Evolutionary conservation across 2,329 filamentous ascomycete species (phyloP), one percentile per base, ranked within the genome.

Genomic region (Penicillium sp.): DNA sequence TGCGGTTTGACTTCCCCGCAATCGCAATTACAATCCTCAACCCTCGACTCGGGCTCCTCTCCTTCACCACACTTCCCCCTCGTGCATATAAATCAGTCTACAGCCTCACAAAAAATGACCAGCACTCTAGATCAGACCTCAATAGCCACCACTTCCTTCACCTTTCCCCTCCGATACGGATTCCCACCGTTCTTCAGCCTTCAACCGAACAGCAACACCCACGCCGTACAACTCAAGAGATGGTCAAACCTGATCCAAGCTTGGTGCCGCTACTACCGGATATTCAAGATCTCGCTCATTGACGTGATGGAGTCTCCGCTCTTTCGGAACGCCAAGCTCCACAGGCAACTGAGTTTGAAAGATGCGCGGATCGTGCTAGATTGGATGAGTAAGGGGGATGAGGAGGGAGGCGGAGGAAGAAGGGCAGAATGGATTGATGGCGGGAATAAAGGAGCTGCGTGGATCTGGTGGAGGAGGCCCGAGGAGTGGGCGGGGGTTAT

Each of bases 401-500:
- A 75, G 56, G 75, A 78, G 26, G 74, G 72, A 0, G 75, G 75
- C 7, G 85, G 85, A 45, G 81, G 84, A n/a, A 74, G 77, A 61
- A 71, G 79, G 21, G 78, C 77, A 5, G 76, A 97, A 79, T 92
- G 88, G 82, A 81, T 91, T 49, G 76, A 75, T 58, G 78, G 58
- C 67, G 72, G 65, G 66, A 78, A 75, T n/a, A 83, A 82, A 46
- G 84, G 87, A 47, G 80, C 87, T 13, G 88, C 85, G 19, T 94
- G 89, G 84, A 81, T 97, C 3, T 96, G 89, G 80, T 98, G 94
- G 94, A 86, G 87, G 65, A 90, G 87, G 71, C 90, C 91, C 0
- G 92, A 96, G 73, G 94, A 98, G 80, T 99, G 95, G 94, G 95
- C 93, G 2, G 86, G 84, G 38, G 74, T 89, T 63, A 81, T 98